Evolutionary conservation across 2,329 filamentous ascomycete genomes (phyloP).

Genomic region (Neodidymelliopsis sp.): DNA sequence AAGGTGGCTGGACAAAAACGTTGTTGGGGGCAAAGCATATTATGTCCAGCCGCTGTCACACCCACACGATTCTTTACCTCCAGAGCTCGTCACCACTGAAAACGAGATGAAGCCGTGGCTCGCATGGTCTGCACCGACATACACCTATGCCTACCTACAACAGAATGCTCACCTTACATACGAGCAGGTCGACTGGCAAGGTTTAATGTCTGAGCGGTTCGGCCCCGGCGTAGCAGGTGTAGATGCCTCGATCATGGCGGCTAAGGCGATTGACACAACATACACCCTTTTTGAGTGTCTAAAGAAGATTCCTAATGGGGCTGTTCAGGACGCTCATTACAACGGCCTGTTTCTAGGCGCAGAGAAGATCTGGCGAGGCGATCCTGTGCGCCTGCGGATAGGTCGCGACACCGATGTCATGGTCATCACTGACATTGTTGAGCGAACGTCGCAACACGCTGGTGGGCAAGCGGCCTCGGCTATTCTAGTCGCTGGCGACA

Average conservation of each 20-base stretch:
- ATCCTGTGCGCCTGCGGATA: constrained; percentile 61
- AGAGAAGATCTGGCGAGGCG: constrained; percentile 68
- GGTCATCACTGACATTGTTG: constrained; percentile 55
- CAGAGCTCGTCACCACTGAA: constrained; percentile 55
- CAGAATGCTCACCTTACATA: constrained; percentile 52
- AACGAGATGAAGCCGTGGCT: constrained; percentile 62
- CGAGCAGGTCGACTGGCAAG: constrained; percentile 61
- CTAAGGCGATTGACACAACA: constrained; percentile 62
- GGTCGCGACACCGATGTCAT: constrained; percentile 59
- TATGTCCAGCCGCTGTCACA: constrained; percentile 59
- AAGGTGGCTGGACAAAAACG: constrained; percentile 51
- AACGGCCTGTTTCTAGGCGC: constrained; percentile 64
- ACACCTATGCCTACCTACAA: constrained; percentile 56
- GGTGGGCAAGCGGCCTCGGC: constrained; percentile 32
- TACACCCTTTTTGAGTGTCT: constrained; percentile 62
- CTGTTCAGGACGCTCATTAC: constrained; percentile 56
- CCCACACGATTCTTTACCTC: constrained; percentile 50
- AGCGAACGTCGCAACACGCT: constrained; percentile 39
- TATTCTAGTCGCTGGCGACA: constrained; percentile 58
- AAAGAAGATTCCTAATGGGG: constrained; percentile 47
- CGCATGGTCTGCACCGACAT: constrained; percentile 64
- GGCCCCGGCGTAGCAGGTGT: constrained; percentile 61
- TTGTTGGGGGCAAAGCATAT: constrained; percentile 45
- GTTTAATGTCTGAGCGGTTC: constrained; percentile 52
- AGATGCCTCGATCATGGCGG: constrained; percentile 65